Evolutionary conservation across 768 basidiomycete species (phyloP).

Genomic region (Hericium rajendrae): DNA sequence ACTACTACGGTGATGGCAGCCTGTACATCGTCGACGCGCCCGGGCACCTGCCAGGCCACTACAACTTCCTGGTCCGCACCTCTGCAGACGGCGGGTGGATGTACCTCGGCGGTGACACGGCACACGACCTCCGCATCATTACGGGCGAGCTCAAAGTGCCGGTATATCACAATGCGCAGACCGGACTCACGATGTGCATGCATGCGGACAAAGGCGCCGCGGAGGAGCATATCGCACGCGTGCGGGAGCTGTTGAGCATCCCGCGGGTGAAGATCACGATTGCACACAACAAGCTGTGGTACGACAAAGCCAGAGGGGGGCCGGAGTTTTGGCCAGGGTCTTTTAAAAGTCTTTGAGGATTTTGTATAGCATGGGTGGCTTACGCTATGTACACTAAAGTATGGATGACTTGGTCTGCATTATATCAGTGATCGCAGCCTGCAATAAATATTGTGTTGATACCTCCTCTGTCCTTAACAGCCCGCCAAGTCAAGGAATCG

Average conservation of each 20-base stretch:
- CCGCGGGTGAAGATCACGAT: conserved; percentile 5
- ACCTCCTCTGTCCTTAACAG: not conserved
- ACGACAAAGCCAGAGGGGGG: not conserved
- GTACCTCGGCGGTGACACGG: conserved; percentile 8
- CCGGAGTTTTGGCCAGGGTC: not conserved
- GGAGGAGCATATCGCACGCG: not conserved
- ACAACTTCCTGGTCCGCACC: conserved; percentile 6
- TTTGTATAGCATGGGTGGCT: too few species aligned
- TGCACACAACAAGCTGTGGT: conserved; percentile 13
- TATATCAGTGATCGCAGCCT: too few species aligned
- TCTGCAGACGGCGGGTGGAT: conserved; percentile 5
- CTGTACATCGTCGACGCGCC: conserved; percentile 13
- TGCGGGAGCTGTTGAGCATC: not conserved
- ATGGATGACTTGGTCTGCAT: too few species aligned
- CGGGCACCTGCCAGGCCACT: conserved; percentile 11
- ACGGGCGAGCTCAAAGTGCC: not conserved
- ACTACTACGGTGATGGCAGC: conserved; percentile 10
- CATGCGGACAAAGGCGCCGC: not conserved
- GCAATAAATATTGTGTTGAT: not conserved
- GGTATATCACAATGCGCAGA: not conserved
- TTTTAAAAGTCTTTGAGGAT: not conserved
- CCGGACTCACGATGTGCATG: not conserved
- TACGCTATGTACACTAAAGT: too few species aligned
- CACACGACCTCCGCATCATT: conserved; percentile 5
- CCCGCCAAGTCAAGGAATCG: not conserved